Evolutionary conservation across 257 asterid species (phyloP).

Genomic region (Petrea volubilis): DNA sequence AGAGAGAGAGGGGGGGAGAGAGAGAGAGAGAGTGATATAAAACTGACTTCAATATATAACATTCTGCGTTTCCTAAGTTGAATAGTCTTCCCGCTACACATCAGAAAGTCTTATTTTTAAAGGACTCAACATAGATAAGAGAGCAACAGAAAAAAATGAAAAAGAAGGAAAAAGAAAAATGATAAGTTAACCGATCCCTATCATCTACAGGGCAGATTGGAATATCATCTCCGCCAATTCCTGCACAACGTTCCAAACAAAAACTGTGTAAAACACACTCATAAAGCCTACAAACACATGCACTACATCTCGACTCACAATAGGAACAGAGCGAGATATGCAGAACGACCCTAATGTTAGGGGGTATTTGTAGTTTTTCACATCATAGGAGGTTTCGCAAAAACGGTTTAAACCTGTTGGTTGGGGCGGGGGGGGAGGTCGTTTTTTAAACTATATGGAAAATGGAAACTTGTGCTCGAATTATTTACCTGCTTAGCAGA

Average conservation of each 20-base stretch:
- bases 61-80: neutral
- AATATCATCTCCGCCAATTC: conserved; percentile 92
- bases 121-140: neutral
- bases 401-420: too few relatives aligned
- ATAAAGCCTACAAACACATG: too few relatives aligned
- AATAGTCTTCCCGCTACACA: neutral
- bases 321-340: too few relatives aligned
- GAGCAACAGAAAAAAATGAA: neutral
- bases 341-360: too few relatives aligned
- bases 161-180: neutral
- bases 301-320: too few relatives aligned
- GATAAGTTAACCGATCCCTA: neutral
- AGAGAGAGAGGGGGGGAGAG: too few relatives aligned
- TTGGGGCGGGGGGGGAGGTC: too few relatives aligned
- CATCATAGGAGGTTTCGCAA: too few relatives aligned
- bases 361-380: too few relatives aligned
- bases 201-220: conserved; percentile 62
- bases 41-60: neutral
- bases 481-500: conserved; percentile 89
- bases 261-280: neutral
- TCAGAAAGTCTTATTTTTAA: neutral
- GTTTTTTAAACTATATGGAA: too few relatives aligned
- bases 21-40: too few relatives aligned
- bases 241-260: conserved; percentile 38
- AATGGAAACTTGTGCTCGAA: neutral